Evolutionary conservation across 2,329 filamentous ascomycete species (phyloP).

Genomic region (Harringtonia lauricola): DNA sequence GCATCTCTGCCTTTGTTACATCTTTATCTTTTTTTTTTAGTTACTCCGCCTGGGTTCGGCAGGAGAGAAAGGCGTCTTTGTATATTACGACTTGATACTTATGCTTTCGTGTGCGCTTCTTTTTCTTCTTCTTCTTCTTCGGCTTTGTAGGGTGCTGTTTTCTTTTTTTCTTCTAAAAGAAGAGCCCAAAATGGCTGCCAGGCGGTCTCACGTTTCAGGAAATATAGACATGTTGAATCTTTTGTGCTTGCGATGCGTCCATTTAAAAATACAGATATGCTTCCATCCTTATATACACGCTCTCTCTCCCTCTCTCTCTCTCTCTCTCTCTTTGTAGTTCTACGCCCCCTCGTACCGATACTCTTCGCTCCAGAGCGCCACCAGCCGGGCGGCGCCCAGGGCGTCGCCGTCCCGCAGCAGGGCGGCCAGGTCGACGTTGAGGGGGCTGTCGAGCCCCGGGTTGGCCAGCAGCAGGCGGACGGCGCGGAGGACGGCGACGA

Average conservation of each 20-base stretch:
- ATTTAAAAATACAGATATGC: no score
- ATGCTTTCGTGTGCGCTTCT: no score
- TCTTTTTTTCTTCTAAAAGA: no score
- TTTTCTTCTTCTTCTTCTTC: not conserved
- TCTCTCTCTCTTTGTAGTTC: not conserved
- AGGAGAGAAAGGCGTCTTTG: constrained; percentile 9
- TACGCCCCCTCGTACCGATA: constrained; percentile 34
- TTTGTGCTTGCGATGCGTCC: no score
- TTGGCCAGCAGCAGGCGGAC: constrained; percentile 58
- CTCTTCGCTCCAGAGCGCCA: constrained; percentile 55
- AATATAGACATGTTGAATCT: no score
- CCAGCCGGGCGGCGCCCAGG: constrained; percentile 56
- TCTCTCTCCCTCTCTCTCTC: not conserved
- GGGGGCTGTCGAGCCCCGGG: constrained; percentile 62
- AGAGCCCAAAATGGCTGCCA: no score
- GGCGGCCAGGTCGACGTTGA: constrained; percentile 70
- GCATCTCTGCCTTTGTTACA: not conserved
- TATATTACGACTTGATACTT: constrained; percentile 7
- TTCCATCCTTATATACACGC: no score
- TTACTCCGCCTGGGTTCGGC: constrained; percentile 4
- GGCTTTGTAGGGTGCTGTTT: not conserved
- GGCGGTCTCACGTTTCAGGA: no score
- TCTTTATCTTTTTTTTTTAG: not conserved
- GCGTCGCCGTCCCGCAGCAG: constrained; percentile 57
- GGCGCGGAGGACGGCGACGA: constrained; percentile 62